Base-by-base conservation (phyloP, 805 yeast species). In the Barnettozyma wickerhamii region DNA sequence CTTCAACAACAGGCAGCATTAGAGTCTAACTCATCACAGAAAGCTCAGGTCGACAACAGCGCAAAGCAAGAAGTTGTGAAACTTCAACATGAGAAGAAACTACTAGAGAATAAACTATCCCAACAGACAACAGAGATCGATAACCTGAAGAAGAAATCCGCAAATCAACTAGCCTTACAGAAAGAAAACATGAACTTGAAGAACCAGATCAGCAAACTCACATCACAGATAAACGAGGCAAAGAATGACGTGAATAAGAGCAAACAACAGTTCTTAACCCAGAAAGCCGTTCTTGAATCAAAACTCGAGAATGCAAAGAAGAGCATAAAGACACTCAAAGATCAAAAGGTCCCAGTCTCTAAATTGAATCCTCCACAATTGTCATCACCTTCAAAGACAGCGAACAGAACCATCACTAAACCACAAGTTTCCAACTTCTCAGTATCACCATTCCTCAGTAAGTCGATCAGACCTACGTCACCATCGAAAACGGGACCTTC, bases 271-370 rank as follows among this genome's bases (percentile, higher is more conserved):
- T 62, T 59, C n/a, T 59, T 56, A 23, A 49, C 62, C 1, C 62
- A 58, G 26, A 63, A 51, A 40, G 65, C 66, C 0, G 55, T 62
- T 13, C 51, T 59, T 34, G 68, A 64, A 41, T 52, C 64, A 6
- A 64, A 64, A 38, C 31, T 65, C 10, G 63, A 60, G 10, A 61
- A 52, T 35, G 64, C 64, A 6, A 61, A 62, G 43, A 60, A 54
- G 43, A 56, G 41, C 10, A 52, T 62, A 17, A 56, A 60, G 21
- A 45, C 46, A 14, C 33, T 62, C 35, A 60, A 51, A 37, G 51
- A 50, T 30, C 28, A 26, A 7, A 41, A 37, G 12, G 14, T 17
- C 2, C 37, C 35, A 24, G n/a, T 31, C 33, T 19, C 39, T 19
- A 37, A 34, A 26, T 28, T 44, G 7, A 21, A 45, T 3, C 50